Percentiles rank a stretch among this genome's conserved stretches.
phyloP scores from a whole-genome alignment of 441 rosid genomes.

The Macaranga tanarius region DNA sequence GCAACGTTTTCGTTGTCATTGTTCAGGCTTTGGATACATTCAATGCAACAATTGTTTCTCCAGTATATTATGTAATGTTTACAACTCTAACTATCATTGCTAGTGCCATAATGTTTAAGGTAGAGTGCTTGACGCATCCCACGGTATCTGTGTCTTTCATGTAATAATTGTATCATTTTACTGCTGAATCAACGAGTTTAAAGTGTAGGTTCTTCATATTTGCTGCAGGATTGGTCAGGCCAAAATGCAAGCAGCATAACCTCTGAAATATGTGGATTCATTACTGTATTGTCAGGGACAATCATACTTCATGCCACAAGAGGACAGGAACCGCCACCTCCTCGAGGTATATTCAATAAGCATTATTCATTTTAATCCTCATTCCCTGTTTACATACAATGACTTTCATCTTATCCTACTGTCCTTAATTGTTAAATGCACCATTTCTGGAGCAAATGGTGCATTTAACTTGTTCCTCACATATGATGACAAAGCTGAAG shows the following conservation, averaged over 20 bases:
- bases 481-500: neutral
- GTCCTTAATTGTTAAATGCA: neutral
- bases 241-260: constrained; percentile 56
- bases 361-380: neutral
- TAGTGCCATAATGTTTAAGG: constrained; percentile 96
- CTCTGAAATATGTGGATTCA: constrained; percentile 59
- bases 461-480: neutral
- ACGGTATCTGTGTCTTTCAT: constrained; percentile 18
- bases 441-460: neutral
- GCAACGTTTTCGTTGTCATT: neutral
- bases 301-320: constrained; percentile 50
- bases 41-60: constrained; percentile 78
- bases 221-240: constrained; percentile 55
- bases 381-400: neutral
- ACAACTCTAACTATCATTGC: constrained; percentile 85
- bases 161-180: neutral
- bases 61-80: constrained; percentile 86
- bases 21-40: constrained; percentile 82
- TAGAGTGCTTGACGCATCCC: constrained; percentile 18
- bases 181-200: constrained; percentile 11
- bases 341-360: constrained; percentile 39
- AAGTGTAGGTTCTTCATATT: neutral
- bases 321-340: constrained; percentile 50
- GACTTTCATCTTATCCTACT: neutral
- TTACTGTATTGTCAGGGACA: constrained; percentile 58